Evolutionary conservation across 352 stramenopile genomes (phyloP), one percentile per base, ranked within the genome.

Genomic region (Globisporangium spinosum): DNA sequence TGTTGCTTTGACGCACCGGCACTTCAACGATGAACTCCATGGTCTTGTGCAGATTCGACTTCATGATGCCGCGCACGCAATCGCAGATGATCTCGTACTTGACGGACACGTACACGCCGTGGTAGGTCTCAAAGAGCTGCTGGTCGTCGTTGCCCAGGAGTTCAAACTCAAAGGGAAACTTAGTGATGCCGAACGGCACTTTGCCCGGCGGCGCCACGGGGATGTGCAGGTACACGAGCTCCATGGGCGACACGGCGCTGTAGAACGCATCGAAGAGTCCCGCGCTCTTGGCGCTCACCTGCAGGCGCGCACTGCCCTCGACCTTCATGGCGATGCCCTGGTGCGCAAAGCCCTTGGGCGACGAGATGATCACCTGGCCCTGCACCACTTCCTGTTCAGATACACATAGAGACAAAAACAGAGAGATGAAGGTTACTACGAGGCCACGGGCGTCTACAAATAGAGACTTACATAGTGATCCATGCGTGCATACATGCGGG

Each of bases 11-110:
- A 65, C 75, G 40, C 25, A 93, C 78, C 32, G 91, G 90, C 8
- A 95, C 86, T 84, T 98, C 89, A 29, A 98, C 89, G 62, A 98
- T 91, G 65, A 98, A 96, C 77, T 98, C 91, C 29, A 97, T 62
- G 10, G 78, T 88, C 58, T 89, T 90, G 70, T 93, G 84, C 54
- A 95, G 67, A 25, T 85, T 91, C 54, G 87, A 90, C 76, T 96
- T 93, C 82, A 97, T 91, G 43, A 96, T 82, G 7, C 91, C 89
- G 49, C 90, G 89, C 49, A 93, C 77, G 68, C 89, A 96, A 67
- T 93, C 89, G 63, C 76, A 89, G 1, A 78, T 77, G 58, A 98
- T 94, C 65, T 91, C 83, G 77, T 98, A 98, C 67, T 91, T 95
- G 64, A 97, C 85, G 17, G 83, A 96, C 15, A 98, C 78, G 70